These are phyloP conservation scores for Pseudonectria foliicola DNA, from an alignment of 2,329 filamentous ascomycete species.

Conservation along the genomic window DNA sequence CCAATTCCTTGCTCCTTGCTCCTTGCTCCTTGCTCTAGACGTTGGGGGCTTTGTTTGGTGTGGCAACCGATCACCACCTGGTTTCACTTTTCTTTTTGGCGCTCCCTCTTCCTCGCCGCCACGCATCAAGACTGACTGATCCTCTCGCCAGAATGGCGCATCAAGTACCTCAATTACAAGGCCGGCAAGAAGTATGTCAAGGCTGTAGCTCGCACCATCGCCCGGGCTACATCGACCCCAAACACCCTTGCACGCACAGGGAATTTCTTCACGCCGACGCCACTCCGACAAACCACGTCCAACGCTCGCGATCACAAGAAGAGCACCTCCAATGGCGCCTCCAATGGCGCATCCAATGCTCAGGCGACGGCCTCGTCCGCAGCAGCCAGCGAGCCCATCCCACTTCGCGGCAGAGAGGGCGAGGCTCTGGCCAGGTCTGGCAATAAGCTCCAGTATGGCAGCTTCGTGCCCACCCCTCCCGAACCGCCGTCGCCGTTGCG, in stretches of 20 bases:
- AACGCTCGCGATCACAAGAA: constrained; percentile 3
- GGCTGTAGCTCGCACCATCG: constrained; percentile 65
- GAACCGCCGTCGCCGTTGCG: constrained; percentile 17
- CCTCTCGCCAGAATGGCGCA: constrained; percentile 64
- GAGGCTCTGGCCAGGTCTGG: constrained; percentile 34
- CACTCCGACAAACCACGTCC: constrained; percentile 12
- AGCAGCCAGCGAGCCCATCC: constrained; percentile 11
- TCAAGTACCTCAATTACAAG: constrained; percentile 94
- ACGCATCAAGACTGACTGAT: constrained; percentile 4
- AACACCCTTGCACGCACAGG: constrained; percentile 26
- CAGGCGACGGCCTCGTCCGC: constrained; percentile 8
- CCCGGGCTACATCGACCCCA: constrained; percentile 51
- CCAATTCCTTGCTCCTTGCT: too few species aligned
- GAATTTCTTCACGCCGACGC: constrained; percentile 21
- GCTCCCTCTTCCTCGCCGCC: background rate
- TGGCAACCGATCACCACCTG: background rate
- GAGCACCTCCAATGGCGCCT: constrained; percentile 1
- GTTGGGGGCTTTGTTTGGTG: too few species aligned
- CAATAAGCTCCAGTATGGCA: constrained; percentile 43
- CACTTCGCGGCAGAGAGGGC: constrained; percentile 25
- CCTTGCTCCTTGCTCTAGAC: too few species aligned
- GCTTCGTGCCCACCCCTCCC: constrained; percentile 40
- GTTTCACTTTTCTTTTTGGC: background rate
- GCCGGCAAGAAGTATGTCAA: constrained; percentile 93
- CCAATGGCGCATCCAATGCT: constrained; percentile 5